Conservation (phyloP, 2,329 filamentous ascomycete genomes). For the Penicillium olsonii region DNA sequence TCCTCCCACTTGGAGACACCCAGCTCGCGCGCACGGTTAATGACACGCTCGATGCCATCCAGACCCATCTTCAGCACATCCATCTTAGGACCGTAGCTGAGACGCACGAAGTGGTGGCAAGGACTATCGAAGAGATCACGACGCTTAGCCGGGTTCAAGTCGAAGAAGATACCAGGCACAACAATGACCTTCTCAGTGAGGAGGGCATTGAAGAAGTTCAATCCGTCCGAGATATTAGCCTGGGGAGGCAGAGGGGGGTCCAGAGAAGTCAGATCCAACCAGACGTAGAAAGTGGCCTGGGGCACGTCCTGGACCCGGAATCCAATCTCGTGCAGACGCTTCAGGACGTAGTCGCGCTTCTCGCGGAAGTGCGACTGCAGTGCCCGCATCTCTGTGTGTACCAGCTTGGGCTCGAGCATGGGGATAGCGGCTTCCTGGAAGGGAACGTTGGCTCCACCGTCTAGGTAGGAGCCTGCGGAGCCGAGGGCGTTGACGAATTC, state of each 20-base stretch:
- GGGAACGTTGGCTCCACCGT: constrained; percentile 90
- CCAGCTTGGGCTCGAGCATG: constrained; percentile 86
- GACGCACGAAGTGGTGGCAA: constrained; percentile 86
- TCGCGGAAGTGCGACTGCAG: constrained; percentile 86
- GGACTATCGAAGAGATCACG: constrained; percentile 92
- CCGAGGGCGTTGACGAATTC: constrained; percentile 94
- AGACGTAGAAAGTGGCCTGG: constrained; percentile 93
- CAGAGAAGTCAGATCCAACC: constrained; percentile 60
- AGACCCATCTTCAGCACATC: constrained; percentile 75
- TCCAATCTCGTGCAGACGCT: constrained; percentile 78
- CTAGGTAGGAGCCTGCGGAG: constrained; percentile 89
- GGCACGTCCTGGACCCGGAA: constrained; percentile 83
- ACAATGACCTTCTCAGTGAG: constrained; percentile 94
- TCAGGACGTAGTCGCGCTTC: constrained; percentile 90
- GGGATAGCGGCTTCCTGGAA: constrained; percentile 92
- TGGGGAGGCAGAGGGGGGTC: constrained; percentile 56
- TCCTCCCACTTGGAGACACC: constrained; percentile 33
- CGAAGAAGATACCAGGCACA: constrained; percentile 97
- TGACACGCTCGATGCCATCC: constrained; percentile 80
- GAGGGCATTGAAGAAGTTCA: constrained; percentile 97
- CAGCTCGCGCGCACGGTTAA: constrained; percentile 51
- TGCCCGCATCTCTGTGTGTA: constrained; percentile 82
- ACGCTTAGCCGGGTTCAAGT: constrained; percentile 85
- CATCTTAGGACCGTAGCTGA: constrained; percentile 83
- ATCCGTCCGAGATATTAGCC: constrained; percentile 79